These are phyloP conservation scores for Sporothrix euskadiensis DNA, from an alignment of 2,329 filamentous ascomycete genomes.

Conservation along the genomic window DNA sequence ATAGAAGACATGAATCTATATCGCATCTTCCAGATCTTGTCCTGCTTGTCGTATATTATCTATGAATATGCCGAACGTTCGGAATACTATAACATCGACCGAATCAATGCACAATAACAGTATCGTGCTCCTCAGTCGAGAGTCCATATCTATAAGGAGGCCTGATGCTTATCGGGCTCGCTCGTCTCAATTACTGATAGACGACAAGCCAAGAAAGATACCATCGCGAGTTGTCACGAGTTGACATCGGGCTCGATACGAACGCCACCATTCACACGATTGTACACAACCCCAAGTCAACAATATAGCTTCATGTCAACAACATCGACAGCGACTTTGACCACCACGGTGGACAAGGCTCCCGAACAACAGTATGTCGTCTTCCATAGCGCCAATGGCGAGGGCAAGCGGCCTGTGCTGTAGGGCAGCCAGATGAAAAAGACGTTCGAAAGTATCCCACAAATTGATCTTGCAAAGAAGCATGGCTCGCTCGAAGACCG, in stretches of 20 bases:
- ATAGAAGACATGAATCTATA: not conserved
- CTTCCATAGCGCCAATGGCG: not conserved
- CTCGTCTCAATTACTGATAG: not conserved
- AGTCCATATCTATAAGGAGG: not conserved
- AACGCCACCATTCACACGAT: not conserved
- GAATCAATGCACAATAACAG: not conserved
- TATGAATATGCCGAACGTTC: not conserved
- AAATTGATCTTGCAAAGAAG: constrained; percentile 5
- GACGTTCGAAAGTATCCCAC: not conserved
- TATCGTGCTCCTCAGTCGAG: not conserved
- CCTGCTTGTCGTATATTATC: not conserved
- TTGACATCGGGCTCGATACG: not conserved
- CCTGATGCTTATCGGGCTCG: not conserved
- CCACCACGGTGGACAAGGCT: not conserved
- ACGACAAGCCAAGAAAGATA: not conserved
- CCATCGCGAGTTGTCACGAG: not conserved
- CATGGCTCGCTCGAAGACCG: constrained; percentile 16
- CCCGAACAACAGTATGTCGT: not conserved
- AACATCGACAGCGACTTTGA: not conserved
- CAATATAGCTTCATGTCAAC: not conserved
- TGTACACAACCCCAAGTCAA: not conserved
- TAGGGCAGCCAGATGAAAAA: not conserved
- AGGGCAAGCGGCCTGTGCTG: not conserved
- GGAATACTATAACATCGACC: not conserved
- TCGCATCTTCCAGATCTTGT: not conserved